phyloP scores from a whole-genome alignment of 2,329 filamentous ascomycete species.

The Aspergillus intermedius region DNA sequence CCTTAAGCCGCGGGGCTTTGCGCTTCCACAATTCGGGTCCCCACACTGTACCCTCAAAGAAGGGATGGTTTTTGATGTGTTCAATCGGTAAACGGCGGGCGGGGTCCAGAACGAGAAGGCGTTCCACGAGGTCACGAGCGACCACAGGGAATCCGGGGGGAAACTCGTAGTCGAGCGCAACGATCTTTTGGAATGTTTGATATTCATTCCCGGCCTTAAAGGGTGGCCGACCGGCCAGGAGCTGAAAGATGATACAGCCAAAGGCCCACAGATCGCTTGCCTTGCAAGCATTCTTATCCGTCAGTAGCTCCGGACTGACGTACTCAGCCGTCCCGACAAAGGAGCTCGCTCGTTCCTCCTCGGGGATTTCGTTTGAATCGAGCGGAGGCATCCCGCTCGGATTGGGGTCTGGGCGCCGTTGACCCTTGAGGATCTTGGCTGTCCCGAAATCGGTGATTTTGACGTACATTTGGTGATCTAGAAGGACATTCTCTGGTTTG shows the following conservation, averaged over 20 bases:
- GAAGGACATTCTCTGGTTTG: constrained; percentile 92
- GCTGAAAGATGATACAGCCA: constrained; percentile 94
- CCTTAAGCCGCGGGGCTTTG: constrained; percentile 78
- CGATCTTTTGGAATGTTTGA: constrained; percentile 96
- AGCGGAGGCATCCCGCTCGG: constrained; percentile 41
- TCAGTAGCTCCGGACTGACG: constrained; percentile 93
- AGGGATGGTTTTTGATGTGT: constrained; percentile 93
- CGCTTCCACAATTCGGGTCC: constrained; percentile 81
- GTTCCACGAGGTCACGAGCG: constrained; percentile 82
- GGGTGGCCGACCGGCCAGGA: constrained; percentile 88
- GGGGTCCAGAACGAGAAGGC: constrained; percentile 84
- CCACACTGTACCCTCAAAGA: constrained; percentile 83
- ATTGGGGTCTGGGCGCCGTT: constrained; percentile 40
- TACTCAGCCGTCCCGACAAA: constrained; percentile 98
- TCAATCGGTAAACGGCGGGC: constrained; percentile 78
- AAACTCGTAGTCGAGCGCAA: constrained; percentile 88
- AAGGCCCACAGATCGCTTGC: constrained; percentile 97
- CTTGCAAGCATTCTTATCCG: constrained; percentile 94
- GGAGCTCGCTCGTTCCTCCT: constrained; percentile 74
- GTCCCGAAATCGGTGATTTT: constrained; percentile 99
- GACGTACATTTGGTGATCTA: constrained; percentile 94
- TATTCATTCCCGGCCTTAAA: constrained; percentile 97
- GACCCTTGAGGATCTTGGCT: constrained; percentile 73
- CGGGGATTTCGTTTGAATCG: constrained; percentile 50
- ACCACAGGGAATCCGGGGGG: constrained; percentile 78